A percentile compares a stretch with the other conserved stretches of the same genome.
These are phyloP conservation scores for Russula brevipes DNA, from an alignment of 768 basidiomycete genomes.

Conservation along the genomic window DNA sequence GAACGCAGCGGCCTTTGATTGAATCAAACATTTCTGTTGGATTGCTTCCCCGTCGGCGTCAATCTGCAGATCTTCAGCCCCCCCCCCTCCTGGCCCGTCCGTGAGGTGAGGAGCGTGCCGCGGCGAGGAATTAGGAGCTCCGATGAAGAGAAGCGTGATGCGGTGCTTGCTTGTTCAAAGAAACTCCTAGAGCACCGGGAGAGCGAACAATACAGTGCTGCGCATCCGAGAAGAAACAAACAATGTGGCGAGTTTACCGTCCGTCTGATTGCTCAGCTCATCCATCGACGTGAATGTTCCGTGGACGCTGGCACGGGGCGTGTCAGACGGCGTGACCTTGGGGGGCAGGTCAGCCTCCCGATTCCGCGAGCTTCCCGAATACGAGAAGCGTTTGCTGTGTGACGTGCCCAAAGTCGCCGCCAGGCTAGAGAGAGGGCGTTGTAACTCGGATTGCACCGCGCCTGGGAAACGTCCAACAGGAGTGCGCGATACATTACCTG, in stretches of 20 bases:
- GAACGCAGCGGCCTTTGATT: not conserved
- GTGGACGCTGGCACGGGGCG: not conserved
- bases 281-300: not conserved
- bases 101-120: not conserved
- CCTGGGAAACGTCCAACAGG: too few species aligned
- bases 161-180: too few species aligned
- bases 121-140: too few species aligned
- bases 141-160: too few species aligned
- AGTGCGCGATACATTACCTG: too few species aligned
- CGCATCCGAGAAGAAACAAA: not conserved
- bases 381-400: not conserved
- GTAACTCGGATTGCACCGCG: too few species aligned
- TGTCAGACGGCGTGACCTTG: not conserved
- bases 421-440: too few species aligned
- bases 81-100: not conserved
- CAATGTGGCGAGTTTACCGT: not conserved
- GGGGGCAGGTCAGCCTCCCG: not conserved
- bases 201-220: too few species aligned
- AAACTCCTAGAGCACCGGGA: too few species aligned
- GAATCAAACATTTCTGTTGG: not conserved
- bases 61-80: conserved; percentile 1
- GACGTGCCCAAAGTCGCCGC: too few species aligned
- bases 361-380: conserved; percentile 6
- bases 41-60: not conserved
- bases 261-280: not conserved